A percentile compares a stretch with the other conserved stretches of the same genome.
Conservation (phyloP, 257 asterid genomes). For the Penstemon eatonii region DNA sequence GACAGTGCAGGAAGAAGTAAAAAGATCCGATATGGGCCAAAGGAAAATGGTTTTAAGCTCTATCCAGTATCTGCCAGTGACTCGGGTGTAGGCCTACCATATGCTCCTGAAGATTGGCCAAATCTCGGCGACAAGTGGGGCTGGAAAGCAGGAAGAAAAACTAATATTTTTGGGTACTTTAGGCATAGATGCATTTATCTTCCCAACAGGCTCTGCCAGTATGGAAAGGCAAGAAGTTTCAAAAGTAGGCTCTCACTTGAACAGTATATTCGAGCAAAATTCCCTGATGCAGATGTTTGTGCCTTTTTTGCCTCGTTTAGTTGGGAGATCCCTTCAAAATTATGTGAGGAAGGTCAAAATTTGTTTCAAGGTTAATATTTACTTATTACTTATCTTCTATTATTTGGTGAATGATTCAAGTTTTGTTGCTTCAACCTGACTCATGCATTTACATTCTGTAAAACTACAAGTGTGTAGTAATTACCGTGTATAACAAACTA, state of each 20-base stretch:
- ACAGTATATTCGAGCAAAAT: slow-evolving; percentile 49
- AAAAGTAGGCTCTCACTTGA: slow-evolving; percentile 66
- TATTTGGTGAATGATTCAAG: slow-evolving; percentile 7
- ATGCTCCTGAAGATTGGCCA: slow-evolving; percentile 87
- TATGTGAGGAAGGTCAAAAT: slow-evolving; percentile 43
- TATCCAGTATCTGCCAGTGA: slow-evolving; percentile 54
- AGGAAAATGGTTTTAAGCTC: slow-evolving; percentile 45
- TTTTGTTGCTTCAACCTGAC: neutral
- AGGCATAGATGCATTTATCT: slow-evolving; percentile 69
- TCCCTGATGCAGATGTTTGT: slow-evolving; percentile 53
- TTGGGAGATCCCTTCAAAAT: slow-evolving; percentile 75
- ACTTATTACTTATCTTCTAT: neutral
- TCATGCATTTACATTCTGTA: neutral
- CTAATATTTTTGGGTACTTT: slow-evolving; percentile 50
- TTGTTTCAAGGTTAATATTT: neutral
- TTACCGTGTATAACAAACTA: neutral
- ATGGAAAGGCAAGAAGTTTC: slow-evolving; percentile 40
- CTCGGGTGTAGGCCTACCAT: slow-evolving; percentile 82
- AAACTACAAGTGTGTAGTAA: neutral
- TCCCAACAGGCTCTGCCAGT: slow-evolving; percentile 45
- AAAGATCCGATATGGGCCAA: slow-evolving; percentile 32
- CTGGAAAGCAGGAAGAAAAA: slow-evolving; percentile 81
- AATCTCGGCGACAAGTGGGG: slow-evolving; percentile 87
- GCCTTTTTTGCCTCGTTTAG: slow-evolving; percentile 75
- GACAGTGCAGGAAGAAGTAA: slow-evolving; percentile 47